Percentiles rank a stretch among this genome's conserved stretches.
Evolutionary conservation across 1,284 basidiomycete genomes (phyloP).

Genomic region (Boletus semigastroideus): DNA sequence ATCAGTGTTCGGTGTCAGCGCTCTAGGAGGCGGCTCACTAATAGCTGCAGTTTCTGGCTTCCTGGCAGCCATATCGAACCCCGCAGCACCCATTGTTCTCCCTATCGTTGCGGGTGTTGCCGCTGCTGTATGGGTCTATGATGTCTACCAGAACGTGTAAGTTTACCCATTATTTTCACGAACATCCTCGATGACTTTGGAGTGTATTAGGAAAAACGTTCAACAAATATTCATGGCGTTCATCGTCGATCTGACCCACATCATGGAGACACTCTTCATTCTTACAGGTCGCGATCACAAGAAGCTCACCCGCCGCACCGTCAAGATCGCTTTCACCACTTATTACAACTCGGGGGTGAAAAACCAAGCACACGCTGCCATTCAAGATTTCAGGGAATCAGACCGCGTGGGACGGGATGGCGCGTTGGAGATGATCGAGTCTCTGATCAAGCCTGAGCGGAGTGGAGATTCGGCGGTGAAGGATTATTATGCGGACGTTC

Average conservation of each 20-base stretch:
- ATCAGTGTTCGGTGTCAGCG: background rate
- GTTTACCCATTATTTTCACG: background rate
- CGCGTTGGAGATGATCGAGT: slow-evolving; percentile 2
- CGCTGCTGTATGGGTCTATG: background rate
- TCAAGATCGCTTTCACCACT: background rate
- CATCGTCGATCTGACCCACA: background rate
- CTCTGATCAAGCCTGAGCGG: background rate
- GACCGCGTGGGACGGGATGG: background rate
- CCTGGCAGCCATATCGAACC: background rate
- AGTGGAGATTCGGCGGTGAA: background rate
- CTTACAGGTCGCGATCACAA: background rate
- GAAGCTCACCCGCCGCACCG: background rate
- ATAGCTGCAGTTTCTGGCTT: background rate
- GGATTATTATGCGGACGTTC: background rate
- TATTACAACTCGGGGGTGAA: background rate
- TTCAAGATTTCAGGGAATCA: background rate
- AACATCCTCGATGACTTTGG: background rate
- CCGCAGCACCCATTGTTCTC: slow-evolving; percentile 1
- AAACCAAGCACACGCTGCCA: background rate
- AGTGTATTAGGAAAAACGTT: background rate
- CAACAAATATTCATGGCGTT: background rate
- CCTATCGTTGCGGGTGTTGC: background rate
- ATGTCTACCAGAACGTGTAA: background rate
- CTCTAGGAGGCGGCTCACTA: background rate
- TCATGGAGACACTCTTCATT: slow-evolving; percentile 7